Evolutionary conservation across 805 yeast genomes (phyloP).

Genomic region (Metschnikowia lochheadii): DNA sequence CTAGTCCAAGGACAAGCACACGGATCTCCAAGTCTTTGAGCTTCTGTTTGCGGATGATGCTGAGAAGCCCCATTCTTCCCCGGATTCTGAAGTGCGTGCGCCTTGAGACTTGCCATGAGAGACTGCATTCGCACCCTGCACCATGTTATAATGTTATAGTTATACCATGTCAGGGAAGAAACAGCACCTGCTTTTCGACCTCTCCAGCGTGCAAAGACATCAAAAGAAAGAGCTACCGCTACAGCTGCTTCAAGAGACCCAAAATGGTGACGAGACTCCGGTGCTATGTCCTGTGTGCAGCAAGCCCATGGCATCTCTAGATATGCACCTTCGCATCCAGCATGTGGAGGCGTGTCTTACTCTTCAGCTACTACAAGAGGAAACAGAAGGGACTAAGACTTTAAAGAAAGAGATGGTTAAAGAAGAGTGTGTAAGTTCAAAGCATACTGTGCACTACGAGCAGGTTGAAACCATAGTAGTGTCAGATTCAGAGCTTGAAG

Average conservation of each 20-base stretch:
- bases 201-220: not conserved
- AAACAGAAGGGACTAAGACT: not conserved
- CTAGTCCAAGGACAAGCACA: constrained; percentile 76
- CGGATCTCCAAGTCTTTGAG: constrained; percentile 74
- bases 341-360: constrained; percentile 56
- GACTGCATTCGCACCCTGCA: constrained; percentile 3
- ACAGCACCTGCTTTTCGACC: constrained; percentile 4
- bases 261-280: not conserved
- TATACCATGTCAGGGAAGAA: not conserved
- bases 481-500: not conserved
- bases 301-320: constrained; percentile 32
- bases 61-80: constrained; percentile 67
- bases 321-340: constrained; percentile 40
- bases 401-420: not conserved
- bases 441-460: not conserved
- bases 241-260: not conserved
- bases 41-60: constrained; percentile 78
- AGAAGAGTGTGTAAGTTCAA: not conserved
- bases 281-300: constrained; percentile 52
- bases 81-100: not conserved
- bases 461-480: not conserved
- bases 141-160: not conserved
- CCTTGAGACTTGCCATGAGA: not conserved
- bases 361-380: not conserved
- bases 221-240: not conserved